Base-by-base conservation (phyloP, 306 rosid species). In the Ochetophila trinervis region DNA sequence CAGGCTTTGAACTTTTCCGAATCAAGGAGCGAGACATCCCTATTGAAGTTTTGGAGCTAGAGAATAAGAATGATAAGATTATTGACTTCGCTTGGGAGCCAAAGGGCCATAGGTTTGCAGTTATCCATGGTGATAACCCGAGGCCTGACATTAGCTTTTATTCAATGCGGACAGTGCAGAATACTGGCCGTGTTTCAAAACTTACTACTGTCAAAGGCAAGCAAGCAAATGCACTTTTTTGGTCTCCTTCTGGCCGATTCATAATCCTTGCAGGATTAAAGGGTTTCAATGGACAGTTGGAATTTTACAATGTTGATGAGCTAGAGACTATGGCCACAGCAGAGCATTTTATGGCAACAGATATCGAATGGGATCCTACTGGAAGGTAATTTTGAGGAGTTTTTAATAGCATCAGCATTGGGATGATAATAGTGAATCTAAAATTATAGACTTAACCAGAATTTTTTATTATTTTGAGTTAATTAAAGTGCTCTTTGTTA, bases 1-100 rank as follows among this genome's bases (percentile, higher is more conserved):
- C 90, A 0, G 92, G 97, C 61, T 91, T 91, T 86, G 95, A 87
- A 76, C 88, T 88, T 61, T 86, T 88, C 86, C 82, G 86, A 4
- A 91, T 91, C 37, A 91, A 87, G 60, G 95, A 88, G 72, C 80
- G 95, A 0, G 95, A 88, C 55, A 91, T 91, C 34, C 97, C 95
- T 0, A 91, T 88, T 11, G 95, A 91, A 70, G 97, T 88, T 50
- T 62, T 91, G 63, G 97, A 91, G 71, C 87, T 88, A 36, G 97
- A 91, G 78, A 91, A 91, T 64, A 91, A 91, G 66, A 91, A 88
- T 72, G 97, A 88, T 60, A 91, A 86, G 83, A 91, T 91, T 40
- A 86, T 91, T 71, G 90, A 95, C 11, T 91, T 91, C 73, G 93
- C 95, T n/a, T 91, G 95, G 97, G 95, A 90, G 82, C 97, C 97